Conservation (phyloP, 352 stramenopile genomes). For the Phytopythium oedochilum region DNA sequence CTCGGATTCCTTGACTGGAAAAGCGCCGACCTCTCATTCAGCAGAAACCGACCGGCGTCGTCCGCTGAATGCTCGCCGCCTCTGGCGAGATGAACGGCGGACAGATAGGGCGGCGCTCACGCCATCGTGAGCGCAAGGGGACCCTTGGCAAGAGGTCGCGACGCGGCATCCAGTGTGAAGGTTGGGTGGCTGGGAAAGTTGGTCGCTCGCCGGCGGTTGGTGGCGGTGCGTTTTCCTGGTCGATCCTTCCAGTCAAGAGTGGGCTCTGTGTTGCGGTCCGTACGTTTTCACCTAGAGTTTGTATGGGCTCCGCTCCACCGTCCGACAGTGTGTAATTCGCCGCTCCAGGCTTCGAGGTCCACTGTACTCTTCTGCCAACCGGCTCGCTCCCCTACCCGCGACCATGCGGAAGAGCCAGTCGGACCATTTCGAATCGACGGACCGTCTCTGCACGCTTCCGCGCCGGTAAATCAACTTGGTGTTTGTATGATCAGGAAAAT, state of each 20-base stretch:
- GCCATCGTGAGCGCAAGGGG: neutral
- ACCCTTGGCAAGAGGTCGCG: neutral
- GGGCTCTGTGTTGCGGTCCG: neutral
- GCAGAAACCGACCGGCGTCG: too few relatives aligned
- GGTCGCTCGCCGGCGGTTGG: neutral
- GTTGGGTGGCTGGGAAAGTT: neutral
- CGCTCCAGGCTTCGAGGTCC: neutral
- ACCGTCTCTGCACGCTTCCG: neutral
- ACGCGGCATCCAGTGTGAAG: neutral
- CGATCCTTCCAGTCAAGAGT: neutral
- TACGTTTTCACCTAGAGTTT: neutral
- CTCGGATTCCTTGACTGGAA: neutral
- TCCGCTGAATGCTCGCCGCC: too few relatives aligned
- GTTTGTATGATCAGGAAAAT: too few relatives aligned
- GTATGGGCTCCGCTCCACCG: neutral
- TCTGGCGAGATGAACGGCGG: too few relatives aligned
- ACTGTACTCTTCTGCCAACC: neutral
- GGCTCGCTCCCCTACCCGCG: neutral
- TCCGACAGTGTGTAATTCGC: neutral
- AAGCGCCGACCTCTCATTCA: too few relatives aligned
- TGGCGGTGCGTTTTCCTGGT: neutral
- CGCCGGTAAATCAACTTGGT: too few relatives aligned
- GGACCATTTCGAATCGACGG: constrained; percentile 3
- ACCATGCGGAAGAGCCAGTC: constrained; percentile 5
- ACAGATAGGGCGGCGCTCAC: too few relatives aligned